Percentiles rank a stretch among this genome's conserved stretches.
Conservation (phyloP, 352 stramenopile genomes). For the Phytophthora crassamura region DNA sequence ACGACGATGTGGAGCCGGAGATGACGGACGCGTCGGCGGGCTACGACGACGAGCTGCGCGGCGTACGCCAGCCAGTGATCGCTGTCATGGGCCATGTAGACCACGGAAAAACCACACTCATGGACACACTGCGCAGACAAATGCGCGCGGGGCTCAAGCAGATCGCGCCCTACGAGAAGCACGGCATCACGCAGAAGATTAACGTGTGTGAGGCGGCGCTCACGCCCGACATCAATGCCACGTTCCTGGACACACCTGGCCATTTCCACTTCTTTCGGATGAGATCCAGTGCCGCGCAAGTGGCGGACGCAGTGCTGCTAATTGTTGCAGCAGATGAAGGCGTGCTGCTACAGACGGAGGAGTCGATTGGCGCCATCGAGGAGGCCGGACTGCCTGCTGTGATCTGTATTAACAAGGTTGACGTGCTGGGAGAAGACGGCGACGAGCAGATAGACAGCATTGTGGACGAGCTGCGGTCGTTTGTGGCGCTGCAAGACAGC, state of each 20-base stretch:
- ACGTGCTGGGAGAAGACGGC: conserved; percentile 49
- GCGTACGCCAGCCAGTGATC: conserved; percentile 93
- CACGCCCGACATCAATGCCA: conserved; percentile 73
- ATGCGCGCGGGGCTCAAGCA: conserved; percentile 42
- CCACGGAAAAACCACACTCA: conserved; percentile 99
- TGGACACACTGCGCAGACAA: conserved; percentile 94
- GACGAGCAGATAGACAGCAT: conserved; percentile 52
- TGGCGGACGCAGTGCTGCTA: conserved; percentile 98
- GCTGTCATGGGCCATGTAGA: conserved; percentile 99
- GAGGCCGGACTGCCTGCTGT: conserved; percentile 74
- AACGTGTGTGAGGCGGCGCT: conserved; percentile 95
- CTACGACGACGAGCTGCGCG: conserved; percentile 29
- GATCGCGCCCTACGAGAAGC: conserved; percentile 94
- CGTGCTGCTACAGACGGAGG: conserved; percentile 97
- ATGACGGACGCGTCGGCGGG: conserved; percentile 29
- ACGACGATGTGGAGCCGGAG: conserved; percentile 69
- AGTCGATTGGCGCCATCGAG: conserved; percentile 94
- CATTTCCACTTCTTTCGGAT: conserved; percentile 99
- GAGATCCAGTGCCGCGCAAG: conserved; percentile 94
- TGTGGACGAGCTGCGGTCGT: conserved; percentile 70
- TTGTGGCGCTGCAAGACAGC: conserved; percentile 79
- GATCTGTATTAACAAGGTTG: conserved; percentile 91
- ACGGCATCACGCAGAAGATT: conserved; percentile 99
- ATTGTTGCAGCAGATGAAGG: conserved; percentile 99
- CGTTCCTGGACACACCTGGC: conserved; percentile 99